phyloP scores from a whole-genome alignment of 805 yeast species.

The Lachancea sp. region DNA sequence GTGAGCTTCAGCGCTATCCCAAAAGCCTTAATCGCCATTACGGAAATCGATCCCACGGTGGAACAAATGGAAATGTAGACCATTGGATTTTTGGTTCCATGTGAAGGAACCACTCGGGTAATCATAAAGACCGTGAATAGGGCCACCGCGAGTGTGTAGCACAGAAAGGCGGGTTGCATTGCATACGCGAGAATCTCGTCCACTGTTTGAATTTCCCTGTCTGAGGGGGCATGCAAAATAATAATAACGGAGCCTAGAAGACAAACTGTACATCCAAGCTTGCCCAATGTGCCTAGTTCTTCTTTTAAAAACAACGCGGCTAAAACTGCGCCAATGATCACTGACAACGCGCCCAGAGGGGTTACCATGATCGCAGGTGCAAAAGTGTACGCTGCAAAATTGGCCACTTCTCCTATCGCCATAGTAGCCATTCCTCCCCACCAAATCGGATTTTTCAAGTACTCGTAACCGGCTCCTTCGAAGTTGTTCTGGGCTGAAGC shows the following conservation, averaged over 20 bases:
- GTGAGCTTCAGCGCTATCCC: constrained; percentile 88
- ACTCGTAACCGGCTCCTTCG: constrained; percentile 68
- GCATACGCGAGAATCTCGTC: constrained; percentile 84
- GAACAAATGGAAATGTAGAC: constrained; percentile 86
- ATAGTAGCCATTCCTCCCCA: constrained; percentile 87
- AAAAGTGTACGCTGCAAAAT: constrained; percentile 90
- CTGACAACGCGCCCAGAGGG: constrained; percentile 85
- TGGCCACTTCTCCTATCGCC: constrained; percentile 90
- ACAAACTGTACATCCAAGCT: constrained; percentile 90
- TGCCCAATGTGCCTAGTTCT: constrained; percentile 80
- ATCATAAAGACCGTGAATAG: constrained; percentile 72
- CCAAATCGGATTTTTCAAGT: constrained; percentile 82
- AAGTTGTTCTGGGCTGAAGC: constrained; percentile 55
- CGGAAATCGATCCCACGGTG: constrained; percentile 82
- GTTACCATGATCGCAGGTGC: constrained; percentile 92
- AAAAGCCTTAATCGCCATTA: constrained; percentile 88
- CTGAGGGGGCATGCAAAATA: constrained; percentile 91
- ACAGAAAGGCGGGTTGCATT: constrained; percentile 64
- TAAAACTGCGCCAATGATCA: constrained; percentile 83
- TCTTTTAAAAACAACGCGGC: constrained; percentile 82
- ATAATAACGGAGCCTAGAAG: constrained; percentile 81
- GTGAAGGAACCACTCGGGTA: constrained; percentile 71
- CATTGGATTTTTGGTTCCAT: constrained; percentile 80
- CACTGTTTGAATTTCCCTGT: constrained; percentile 78
- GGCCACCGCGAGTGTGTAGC: constrained; percentile 57